These are phyloP conservation scores for Boletus sp. DNA, from an alignment of 1,284 basidiomycete genomes.

Conservation along the genomic window DNA sequence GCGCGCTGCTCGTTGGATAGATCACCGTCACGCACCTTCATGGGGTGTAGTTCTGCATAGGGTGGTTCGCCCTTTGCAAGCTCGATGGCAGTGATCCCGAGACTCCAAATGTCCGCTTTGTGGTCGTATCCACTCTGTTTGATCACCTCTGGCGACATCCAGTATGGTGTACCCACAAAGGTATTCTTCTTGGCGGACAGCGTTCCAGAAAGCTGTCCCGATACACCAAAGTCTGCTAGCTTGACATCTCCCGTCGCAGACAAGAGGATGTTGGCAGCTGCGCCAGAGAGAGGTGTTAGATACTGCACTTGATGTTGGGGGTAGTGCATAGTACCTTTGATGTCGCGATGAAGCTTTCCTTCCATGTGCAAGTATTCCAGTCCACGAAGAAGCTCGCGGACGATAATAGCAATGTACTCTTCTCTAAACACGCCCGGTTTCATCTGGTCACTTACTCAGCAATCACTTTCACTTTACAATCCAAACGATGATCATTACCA, in stretches of 20 bases:
- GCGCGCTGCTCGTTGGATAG: neutral
- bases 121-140: conserved; percentile 99
- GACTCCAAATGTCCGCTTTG: conserved; percentile 97
- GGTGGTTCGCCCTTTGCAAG: conserved; percentile 96
- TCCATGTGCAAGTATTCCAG: conserved; percentile 95
- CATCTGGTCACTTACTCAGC: conserved; percentile 59
- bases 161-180: conserved; percentile 95
- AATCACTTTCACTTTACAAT: conserved; percentile 8
- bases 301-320: neutral
- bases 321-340: conserved; percentile 72
- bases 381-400: conserved; percentile 87
- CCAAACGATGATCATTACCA: conserved; percentile 46
- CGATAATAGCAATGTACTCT: conserved; percentile 97
- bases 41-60: conserved; percentile 96
- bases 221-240: conserved; percentile 97
- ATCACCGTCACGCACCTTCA: conserved; percentile 67
- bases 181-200: conserved; percentile 99
- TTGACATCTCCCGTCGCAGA: conserved; percentile 96
- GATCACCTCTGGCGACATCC: conserved; percentile 99
- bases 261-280: conserved; percentile 93
- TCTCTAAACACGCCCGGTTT: conserved; percentile 96
- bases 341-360: conserved; percentile 96
- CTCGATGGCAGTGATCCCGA: conserved; percentile 97
- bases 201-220: conserved; percentile 95
- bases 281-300: conserved; percentile 6